Percentiles rank a stretch among this genome's conserved stretches.
Evolutionary conservation across 371 early-diverging fungal species (phyloP).

Genomic region (Sporodiniella umbellata): DNA sequence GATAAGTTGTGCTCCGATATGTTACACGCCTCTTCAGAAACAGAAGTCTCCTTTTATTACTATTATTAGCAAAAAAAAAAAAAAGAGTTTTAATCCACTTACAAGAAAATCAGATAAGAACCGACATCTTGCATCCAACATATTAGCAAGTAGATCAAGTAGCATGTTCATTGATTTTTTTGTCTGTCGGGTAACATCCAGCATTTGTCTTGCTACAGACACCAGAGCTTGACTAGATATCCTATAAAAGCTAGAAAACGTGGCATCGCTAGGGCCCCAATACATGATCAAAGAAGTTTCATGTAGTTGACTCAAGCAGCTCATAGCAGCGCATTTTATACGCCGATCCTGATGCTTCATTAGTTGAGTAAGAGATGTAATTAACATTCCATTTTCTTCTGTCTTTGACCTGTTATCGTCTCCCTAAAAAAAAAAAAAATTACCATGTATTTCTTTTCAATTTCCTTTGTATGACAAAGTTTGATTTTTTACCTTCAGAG

Average conservation of each 20-base stretch:
- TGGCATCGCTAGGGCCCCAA: slow-evolving; percentile 53
- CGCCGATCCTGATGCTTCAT: slow-evolving; percentile 51
- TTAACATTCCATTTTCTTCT: slow-evolving; percentile 57
- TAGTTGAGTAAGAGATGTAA: slow-evolving; percentile 55
- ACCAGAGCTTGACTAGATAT: slow-evolving; percentile 49
- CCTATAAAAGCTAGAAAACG: slow-evolving; percentile 60
- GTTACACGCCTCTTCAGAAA: slow-evolving; percentile 42
- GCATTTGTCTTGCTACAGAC: slow-evolving; percentile 38
- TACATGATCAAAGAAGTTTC: slow-evolving; percentile 42
- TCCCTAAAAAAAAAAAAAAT: not conserved
- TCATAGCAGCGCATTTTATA: slow-evolving; percentile 61
- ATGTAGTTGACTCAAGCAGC: slow-evolving; percentile 60
- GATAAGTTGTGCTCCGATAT: slow-evolving; percentile 61
- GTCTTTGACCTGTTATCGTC: slow-evolving; percentile 14
- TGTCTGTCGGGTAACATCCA: slow-evolving; percentile 47
- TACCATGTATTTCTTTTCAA: not conserved
- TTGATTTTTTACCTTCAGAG: slow-evolving; percentile 19
- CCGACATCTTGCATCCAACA: slow-evolving; percentile 59
- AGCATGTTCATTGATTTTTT: slow-evolving; percentile 45
- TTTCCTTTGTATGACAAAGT: not conserved
- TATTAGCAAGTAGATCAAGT: slow-evolving; percentile 59
- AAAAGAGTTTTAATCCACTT: not conserved
- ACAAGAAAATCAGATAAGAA: slow-evolving; percentile 44
- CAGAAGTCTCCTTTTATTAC: slow-evolving; percentile 33
- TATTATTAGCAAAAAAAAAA: slow-evolving; percentile 1